A percentile compares a stretch with the other conserved stretches of the same genome.
These are phyloP conservation scores for Sporothrix schenckii DNA, from an alignment of 2,329 filamentous ascomycete genomes.

Conservation along the genomic window DNA sequence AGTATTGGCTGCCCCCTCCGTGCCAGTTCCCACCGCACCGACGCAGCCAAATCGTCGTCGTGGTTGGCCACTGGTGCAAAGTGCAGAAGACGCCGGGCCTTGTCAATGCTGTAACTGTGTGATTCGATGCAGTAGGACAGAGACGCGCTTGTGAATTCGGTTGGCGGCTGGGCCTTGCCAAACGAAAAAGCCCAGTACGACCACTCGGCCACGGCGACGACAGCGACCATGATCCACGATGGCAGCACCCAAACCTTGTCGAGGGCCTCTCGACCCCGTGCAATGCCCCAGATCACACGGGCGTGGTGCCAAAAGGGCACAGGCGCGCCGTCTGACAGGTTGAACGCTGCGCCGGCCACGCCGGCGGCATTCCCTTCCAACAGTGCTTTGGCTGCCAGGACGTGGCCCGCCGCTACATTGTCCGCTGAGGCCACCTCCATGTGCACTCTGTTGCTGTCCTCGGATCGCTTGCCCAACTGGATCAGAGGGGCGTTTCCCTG, in stretches of 20 bases:
- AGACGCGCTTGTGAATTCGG: constrained; percentile 36
- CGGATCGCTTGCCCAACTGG: constrained; percentile 34
- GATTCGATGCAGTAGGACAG: constrained; percentile 37
- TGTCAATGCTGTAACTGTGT: constrained; percentile 36
- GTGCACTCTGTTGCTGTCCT: constrained; percentile 35
- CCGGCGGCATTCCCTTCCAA: constrained; percentile 32
- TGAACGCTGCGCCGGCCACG: constrained; percentile 45
- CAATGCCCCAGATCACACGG: constrained; percentile 38
- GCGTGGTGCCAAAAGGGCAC: constrained; percentile 37
- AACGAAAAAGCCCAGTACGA: constrained; percentile 38
- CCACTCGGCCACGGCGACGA: constrained; percentile 36
- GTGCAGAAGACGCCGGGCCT: constrained; percentile 34
- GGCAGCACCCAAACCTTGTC: constrained; percentile 37
- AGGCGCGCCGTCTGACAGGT: constrained; percentile 40
- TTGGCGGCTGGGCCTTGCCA: constrained; percentile 38
- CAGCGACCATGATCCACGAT: constrained; percentile 38
- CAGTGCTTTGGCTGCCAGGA: constrained; percentile 41
- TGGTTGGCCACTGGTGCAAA: constrained; percentile 35
- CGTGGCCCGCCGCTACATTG: constrained; percentile 39
- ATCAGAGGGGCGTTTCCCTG: constrained; percentile 29
- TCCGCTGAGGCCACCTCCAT: constrained; percentile 41
- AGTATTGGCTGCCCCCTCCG: background rate
- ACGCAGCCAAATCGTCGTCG: constrained; percentile 33
- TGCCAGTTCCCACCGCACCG: constrained; percentile 34
- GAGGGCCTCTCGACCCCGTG: constrained; percentile 30